Evolutionary conservation across 345 rosid genomes (phyloP), one percentile per base, ranked within the genome.

Genomic region (Camelina hispida): DNA sequence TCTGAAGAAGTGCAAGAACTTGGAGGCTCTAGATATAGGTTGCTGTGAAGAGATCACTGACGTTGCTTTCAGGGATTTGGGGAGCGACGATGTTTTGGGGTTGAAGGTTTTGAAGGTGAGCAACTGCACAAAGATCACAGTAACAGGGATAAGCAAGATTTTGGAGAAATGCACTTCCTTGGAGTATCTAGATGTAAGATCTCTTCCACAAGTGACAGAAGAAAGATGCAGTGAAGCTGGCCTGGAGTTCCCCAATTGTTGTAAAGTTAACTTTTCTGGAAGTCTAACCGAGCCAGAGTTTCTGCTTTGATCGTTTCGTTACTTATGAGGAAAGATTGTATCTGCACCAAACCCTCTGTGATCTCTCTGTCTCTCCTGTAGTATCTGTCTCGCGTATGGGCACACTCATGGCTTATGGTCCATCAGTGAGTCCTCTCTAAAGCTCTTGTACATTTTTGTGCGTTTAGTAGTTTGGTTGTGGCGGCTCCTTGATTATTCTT

Each of bases 11-110:
- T 95, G 99, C 85, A 77, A 76, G 80, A 85, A 80, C 69, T 81
- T 95, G 38, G 99, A 91, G 84, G 93, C 89, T 71, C 92, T 92
- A 54, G 97, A 90, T 75, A 82, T 92, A 10, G 91, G 96, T 10
- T 95, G 97, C 89, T 95, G 97, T 35, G 93, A 85, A 82, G 88
- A 84, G 84, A 81, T 92, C 22, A 87, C 99, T 11, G 97, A 90
- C 81, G 81, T 74, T 65, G 88, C 87, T 38, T 92, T 95, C 53
- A 72, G 50, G 47, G 81, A 70, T 80, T 71, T 89, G 60, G 85
- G 80, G 61, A 74, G 70, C 11, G 83, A 75, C 20, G 68, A 46
- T 28, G 78, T 73, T 76, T 67, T 85, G 75, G 53, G 80, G 34
- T 81, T 94, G 84, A 94, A 84, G 85, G 57, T 89, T 85, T 68